Percentiles rank a stretch among this genome's conserved stretches.
phyloP scores from a whole-genome alignment of 179 eudicot species.

The Spinacia oleracea region DNA sequence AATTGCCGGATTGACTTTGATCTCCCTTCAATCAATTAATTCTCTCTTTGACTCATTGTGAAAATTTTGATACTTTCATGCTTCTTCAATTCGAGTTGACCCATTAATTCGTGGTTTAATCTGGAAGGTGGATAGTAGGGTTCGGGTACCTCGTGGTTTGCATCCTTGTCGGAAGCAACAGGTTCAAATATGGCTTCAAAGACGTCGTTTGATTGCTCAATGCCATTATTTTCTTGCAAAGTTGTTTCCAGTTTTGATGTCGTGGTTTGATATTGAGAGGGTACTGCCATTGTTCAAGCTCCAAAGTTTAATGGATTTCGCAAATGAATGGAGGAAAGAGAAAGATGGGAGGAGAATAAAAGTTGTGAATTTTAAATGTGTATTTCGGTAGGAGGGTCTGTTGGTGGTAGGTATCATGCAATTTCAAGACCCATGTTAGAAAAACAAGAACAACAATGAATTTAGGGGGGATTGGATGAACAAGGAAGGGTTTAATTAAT shows the following conservation, averaged over 20 bases:
- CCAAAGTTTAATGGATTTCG: constrained; percentile 11
- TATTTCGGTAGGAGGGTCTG: no score
- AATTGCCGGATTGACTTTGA: constrained; percentile 26
- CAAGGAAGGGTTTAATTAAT: no score
- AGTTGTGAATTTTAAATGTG: neutral
- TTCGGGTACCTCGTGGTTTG: constrained; percentile 19
- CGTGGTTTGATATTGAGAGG: constrained; percentile 29
- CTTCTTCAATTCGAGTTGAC: constrained; percentile 36
- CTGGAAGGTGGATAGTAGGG: constrained; percentile 2
- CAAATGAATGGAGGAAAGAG: neutral
- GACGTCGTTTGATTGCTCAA: constrained; percentile 24
- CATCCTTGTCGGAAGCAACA: constrained; percentile 26
- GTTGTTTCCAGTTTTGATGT: constrained; percentile 16
- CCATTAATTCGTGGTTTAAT: constrained; percentile 16
- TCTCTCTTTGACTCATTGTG: constrained; percentile 87
- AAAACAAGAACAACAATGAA: no score
- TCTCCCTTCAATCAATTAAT: constrained; percentile 62
- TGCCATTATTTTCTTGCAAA: constrained; percentile 12
- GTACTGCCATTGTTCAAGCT: constrained; percentile 9
- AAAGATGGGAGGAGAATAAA: neutral
- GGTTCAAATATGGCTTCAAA: constrained; percentile 20
- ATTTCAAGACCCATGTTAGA: no score
- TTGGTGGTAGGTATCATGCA: no score
- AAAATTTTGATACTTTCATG: constrained; percentile 53
- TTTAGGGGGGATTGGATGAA: no score